A percentile compares a stretch with the other conserved stretches of the same genome.
Conservation (phyloP, 2,329 filamentous ascomycete species). For the Nemania diffusa region DNA sequence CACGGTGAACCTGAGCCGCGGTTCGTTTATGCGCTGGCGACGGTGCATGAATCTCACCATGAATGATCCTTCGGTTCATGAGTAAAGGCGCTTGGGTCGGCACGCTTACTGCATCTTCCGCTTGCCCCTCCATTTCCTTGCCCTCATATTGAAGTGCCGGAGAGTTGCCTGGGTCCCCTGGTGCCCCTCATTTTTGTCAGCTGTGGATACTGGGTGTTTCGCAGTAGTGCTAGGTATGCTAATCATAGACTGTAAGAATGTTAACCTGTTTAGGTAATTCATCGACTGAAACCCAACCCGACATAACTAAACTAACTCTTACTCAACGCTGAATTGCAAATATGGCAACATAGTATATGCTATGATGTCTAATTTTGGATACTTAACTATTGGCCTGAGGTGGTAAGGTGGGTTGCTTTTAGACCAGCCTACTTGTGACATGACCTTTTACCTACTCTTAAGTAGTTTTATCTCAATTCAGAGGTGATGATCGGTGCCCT, state of each 20-base stretch:
- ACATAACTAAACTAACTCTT: neutral
- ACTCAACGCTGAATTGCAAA: neutral
- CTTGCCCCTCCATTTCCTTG: conserved; percentile 11
- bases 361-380: neutral
- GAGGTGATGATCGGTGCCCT: conserved; percentile 22
- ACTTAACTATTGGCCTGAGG: neutral
- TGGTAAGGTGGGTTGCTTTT: neutral
- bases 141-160: conserved; percentile 11
- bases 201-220: conserved; percentile 29
- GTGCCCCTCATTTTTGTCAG: conserved; percentile 28
- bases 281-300: conserved; percentile 7
- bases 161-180: neutral
- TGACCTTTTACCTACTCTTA: neutral
- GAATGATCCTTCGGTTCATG: conserved; percentile 29
- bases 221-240: conserved; percentile 28
- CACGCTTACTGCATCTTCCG: conserved; percentile 26
- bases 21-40: conserved; percentile 11
- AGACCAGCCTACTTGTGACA: neutral
- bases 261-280: neutral
- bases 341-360: neutral
- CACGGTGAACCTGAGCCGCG: neutral
- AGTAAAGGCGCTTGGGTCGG: conserved; percentile 20
- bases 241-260: conserved; percentile 22
- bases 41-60: conserved; percentile 31
- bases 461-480: neutral